Evolutionary conservation across 345 rosid species (phyloP).

Genomic region (Clarkia xantiana): DNA sequence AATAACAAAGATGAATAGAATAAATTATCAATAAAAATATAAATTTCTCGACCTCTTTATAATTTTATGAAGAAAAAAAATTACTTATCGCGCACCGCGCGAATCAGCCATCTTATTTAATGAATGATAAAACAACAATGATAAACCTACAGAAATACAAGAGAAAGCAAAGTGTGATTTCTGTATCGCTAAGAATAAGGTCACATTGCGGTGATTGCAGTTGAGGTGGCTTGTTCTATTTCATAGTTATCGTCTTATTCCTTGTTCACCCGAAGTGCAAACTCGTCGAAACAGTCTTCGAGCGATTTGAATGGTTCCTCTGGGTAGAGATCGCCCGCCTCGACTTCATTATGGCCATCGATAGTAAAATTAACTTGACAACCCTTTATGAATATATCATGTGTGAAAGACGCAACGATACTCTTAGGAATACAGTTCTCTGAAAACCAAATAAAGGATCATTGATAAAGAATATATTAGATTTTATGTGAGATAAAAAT

Average conservation of each 20-base stretch:
- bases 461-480: no score
- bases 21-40: no score
- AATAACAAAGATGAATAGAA: no score
- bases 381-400: constrained; percentile 61
- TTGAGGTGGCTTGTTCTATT: neutral
- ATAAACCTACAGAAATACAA: no score
- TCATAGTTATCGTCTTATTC: neutral
- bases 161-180: no score
- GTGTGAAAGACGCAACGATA: constrained; percentile 56
- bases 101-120: no score
- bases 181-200: no score
- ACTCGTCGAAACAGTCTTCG: constrained; percentile 45
- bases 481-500: no score
- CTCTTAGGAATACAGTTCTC: constrained; percentile 49
- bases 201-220: constrained; percentile 17
- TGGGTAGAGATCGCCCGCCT: constrained; percentile 31
- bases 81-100: no score
- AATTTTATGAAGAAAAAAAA: no score
- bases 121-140: no score
- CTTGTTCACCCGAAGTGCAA: constrained; percentile 14
- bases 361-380: constrained; percentile 40
- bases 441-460: constrained; percentile 8
- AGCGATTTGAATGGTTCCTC: constrained; percentile 30
- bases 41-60: no score
- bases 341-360: constrained; percentile 25